Conservation (phyloP, 2,329 filamentous ascomycete species). For the Cryphonectria nitschkei region DNA sequence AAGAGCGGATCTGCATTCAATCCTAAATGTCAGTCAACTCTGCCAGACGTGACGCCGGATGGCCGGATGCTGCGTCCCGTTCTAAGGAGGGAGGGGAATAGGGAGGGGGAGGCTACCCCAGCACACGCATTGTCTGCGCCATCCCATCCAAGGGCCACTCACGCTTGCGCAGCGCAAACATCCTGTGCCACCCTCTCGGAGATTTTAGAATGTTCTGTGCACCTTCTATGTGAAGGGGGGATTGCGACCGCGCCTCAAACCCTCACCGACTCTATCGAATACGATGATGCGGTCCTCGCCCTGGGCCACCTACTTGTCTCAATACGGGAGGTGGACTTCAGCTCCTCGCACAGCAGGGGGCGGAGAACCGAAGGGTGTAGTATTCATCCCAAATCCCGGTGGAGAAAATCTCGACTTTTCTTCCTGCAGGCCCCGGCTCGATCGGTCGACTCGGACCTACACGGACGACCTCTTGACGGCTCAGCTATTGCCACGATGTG, state of each 20-base stretch:
- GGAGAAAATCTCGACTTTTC: not conserved
- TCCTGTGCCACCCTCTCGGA: constrained; percentile 8
- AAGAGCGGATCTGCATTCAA: constrained; percentile 4
- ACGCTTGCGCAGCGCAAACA: not conserved
- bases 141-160: not conserved
- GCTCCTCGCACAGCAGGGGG: not conserved
- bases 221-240: not conserved
- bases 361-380: not conserved
- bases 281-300: not conserved
- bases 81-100: not conserved
- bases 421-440: not conserved
- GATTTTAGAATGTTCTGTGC: constrained; percentile 16
- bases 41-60: not conserved
- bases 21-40: not conserved
- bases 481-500: not conserved
- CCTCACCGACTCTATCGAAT: constrained; percentile 16
- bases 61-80: constrained; percentile 2
- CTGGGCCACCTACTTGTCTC: constrained; percentile 3
- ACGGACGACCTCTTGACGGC: constrained; percentile 3
- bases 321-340: constrained; percentile 1
- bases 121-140: constrained; percentile 1
- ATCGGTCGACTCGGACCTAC: not conserved
- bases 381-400: not conserved
- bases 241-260: too few species aligned
- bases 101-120: not conserved